Percentiles rank a stretch among this genome's conserved stretches.
Evolutionary conservation across 768 basidiomycete species (phyloP).

Genomic region (Termitomyces sp.): DNA sequence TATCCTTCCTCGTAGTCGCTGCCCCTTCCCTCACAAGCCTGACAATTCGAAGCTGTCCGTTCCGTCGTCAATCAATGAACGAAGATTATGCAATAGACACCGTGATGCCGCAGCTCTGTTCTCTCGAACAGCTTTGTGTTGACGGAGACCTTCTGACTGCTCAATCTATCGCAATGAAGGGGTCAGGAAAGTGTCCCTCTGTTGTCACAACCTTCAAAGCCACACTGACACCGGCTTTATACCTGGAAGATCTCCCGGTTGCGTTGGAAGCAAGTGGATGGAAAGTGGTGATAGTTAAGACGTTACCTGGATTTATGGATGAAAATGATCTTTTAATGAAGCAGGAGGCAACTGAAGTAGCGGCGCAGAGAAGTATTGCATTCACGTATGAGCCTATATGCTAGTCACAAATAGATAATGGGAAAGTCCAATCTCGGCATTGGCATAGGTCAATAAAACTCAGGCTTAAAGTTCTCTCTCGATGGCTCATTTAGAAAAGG

Average conservation of each 20-base stretch:
- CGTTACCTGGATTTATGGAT: neutral
- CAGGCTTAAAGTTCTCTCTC: conserved; percentile 76
- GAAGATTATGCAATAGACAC: conserved; percentile 4
- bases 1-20: neutral
- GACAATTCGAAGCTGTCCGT: neutral
- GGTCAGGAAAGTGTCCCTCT: neutral
- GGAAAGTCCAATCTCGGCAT: too few relatives aligned
- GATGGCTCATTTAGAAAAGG: conserved; percentile 89
- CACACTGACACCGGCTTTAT: neutral
- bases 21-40: neutral
- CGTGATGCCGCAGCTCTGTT: neutral
- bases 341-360: neutral
- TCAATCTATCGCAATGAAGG: neutral
- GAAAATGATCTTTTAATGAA: neutral
- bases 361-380: conserved; percentile 1
- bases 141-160: conserved; percentile 1
- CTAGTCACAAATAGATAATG: too few relatives aligned
- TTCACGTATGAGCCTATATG: neutral
- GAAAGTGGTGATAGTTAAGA: neutral
- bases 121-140: conserved; percentile 3
- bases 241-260: neutral
- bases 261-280: conserved; percentile 4
- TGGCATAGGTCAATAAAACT: conserved; percentile 57
- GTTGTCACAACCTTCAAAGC: neutral
- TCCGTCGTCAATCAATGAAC: neutral